Conservation (phyloP, 1,284 basidiomycete species). For the Sanghuangporus weigelae region DNA sequence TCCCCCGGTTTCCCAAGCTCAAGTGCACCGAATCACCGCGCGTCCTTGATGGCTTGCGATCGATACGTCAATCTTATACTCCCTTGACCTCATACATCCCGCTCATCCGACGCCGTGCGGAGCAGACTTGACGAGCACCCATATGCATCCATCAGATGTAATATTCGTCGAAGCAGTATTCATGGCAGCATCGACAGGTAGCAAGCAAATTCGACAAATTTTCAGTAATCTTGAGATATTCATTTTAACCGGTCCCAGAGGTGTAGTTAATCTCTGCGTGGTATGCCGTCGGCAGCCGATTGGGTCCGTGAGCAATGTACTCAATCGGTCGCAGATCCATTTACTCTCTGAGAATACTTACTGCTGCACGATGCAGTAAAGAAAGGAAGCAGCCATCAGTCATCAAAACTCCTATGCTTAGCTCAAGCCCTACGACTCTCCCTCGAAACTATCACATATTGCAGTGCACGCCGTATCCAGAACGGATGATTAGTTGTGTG, state of each 20-base stretch:
- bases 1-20: background rate
- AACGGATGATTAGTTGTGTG: background rate
- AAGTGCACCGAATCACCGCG: background rate
- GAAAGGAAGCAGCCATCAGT: background rate
- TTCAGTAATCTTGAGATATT: too few species aligned
- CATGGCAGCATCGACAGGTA: too few species aligned
- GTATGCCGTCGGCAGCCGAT: background rate
- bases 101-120: background rate
- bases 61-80: background rate
- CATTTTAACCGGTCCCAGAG: too few species aligned
- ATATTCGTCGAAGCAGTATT: background rate
- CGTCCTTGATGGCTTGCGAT: background rate
- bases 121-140: background rate
- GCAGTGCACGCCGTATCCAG: background rate
- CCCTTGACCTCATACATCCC: background rate
- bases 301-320: background rate
- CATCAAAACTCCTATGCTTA: background rate
- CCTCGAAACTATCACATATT: background rate
- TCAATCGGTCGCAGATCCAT: background rate
- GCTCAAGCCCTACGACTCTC: background rate
- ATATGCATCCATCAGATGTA: slow-evolving; percentile 1
- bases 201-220: too few species aligned
- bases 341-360: background rate
- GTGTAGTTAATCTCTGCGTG: background rate
- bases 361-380: background rate